Conservation (phyloP, 495 filamentous ascomycete species). For the Elaphomyces granulatus region DNA sequence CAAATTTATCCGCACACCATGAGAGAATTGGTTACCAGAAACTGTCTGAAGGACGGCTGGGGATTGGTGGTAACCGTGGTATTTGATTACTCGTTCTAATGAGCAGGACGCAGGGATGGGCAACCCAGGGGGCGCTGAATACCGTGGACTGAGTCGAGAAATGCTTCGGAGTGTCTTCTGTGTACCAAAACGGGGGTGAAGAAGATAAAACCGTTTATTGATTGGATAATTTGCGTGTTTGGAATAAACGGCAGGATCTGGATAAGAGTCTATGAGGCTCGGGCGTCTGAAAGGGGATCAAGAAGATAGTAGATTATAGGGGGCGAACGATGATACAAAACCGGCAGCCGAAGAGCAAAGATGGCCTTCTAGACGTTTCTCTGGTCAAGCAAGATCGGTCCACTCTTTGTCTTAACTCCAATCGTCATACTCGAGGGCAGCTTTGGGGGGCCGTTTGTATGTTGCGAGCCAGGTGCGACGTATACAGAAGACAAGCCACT, state of each 20-base stretch:
- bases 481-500: conserved; percentile 54
- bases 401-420: conserved; percentile 84
- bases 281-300: conserved; percentile 58
- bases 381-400: conserved; percentile 91
- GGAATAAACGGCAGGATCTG: conserved; percentile 91
- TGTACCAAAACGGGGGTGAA: conserved; percentile 73
- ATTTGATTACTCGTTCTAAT: conserved; percentile 78
- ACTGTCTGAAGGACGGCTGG: conserved; percentile 89
- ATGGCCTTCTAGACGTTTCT: conserved; percentile 50
- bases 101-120: conserved; percentile 37
- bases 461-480: conserved; percentile 88
- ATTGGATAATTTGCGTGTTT: conserved; percentile 87
- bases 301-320: conserved; percentile 20
- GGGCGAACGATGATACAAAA: conserved; percentile 18
- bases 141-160: conserved; percentile 40
- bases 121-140: conserved; percentile 26
- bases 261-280: conserved; percentile 88
- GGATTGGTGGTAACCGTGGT: conserved; percentile 90
- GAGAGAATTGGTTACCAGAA: conserved; percentile 86
- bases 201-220: conserved; percentile 87
- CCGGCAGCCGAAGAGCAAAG: conserved; percentile 23
- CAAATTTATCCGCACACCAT: conserved; percentile 79
- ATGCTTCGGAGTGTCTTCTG: conserved; percentile 81
- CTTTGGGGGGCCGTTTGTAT: conserved; percentile 88
- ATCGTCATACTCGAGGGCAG: conserved; percentile 89